Evolutionary conservation across 768 basidiomycete species (phyloP), one percentile per base, ranked within the genome.

Genomic region (Exsudoporus frostii): DNA sequence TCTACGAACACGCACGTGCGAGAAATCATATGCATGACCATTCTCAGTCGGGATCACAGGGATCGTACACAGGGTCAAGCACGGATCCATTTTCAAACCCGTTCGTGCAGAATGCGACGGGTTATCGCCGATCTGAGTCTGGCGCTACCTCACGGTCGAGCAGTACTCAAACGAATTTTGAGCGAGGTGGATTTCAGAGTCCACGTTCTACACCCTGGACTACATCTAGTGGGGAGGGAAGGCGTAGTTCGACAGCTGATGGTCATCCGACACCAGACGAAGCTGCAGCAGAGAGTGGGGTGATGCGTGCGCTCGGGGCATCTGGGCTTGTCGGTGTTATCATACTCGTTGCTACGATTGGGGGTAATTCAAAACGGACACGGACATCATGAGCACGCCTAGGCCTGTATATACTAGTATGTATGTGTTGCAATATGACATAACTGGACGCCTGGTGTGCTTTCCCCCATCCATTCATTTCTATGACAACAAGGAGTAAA

Each of bases 21-120:
- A 48, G 37, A 19, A 45, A 50, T 13, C 11, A 48, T 11, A 36
- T 22, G 15, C 27, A 50, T 10, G 37, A 47, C 10, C 55, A 39
- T 20, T 52, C 56, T 19, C 55, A 54, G 3, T 27, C 50, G 0
- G 55, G 49, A 8, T 37, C 51, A 5, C 53, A 45, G 30, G 22
- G 45, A n/a, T 39, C 56, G 13, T 20, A 49, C 42, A 43, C 56
- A 1, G 53, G 24, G 29, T 34, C 58, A 10, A 53, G 39, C 8
- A 44, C 43, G 5, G 53, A 70, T 45, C 67, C 68, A 7, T 68
- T 68, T 44, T 30, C 38, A 43, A 62, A 48, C 39, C 62, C 66
- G 29, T 54, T 51, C 19, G 68, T 70, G 30, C 67, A 70, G 48
- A 45, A 51, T 42, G 61, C 67, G 27, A 68, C 68, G n/a, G 66